Evolutionary conservation across 129 eudicot species (phyloP).

Genomic region (Flaveria sonorensis): DNA sequence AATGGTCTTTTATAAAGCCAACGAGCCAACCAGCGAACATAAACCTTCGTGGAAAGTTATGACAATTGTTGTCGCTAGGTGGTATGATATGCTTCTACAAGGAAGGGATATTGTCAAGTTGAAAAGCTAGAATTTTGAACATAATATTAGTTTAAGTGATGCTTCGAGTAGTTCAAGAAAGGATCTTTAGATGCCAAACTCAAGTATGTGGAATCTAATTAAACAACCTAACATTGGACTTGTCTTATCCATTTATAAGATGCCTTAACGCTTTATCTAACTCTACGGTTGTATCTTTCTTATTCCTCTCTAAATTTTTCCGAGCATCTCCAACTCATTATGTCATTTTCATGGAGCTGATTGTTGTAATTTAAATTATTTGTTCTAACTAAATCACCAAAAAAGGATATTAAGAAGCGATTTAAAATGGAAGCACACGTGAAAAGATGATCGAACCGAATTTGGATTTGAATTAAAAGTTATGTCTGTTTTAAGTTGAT

Average conservation of each 20-base stretch:
- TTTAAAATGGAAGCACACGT: too few relatives aligned
- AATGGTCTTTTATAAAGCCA: conserved; percentile 29
- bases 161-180: conserved; percentile 39
- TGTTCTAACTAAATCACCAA: too few relatives aligned
- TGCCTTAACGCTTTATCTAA: background rate
- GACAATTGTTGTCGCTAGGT: conserved; percentile 18
- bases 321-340: background rate
- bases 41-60: conserved; percentile 22
- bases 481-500: too few relatives aligned
- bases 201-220: background rate
- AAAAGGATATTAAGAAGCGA: too few relatives aligned
- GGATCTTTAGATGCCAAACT: conserved; percentile 6
- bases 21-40: background rate
- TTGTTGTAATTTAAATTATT: too few relatives aligned
- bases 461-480: too few relatives aligned
- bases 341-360: background rate
- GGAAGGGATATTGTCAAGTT: conserved; percentile 21
- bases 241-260: background rate
- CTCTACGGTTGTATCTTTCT: background rate
- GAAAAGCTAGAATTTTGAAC: conserved; percentile 15
- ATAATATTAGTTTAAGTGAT: conserved; percentile 18
- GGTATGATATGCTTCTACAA: conserved; percentile 1
- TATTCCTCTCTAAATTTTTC: background rate
- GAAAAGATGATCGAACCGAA: too few relatives aligned
- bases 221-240: background rate